These are phyloP conservation scores for Scheffersomyces quercinus DNA, from an alignment of 1,139 yeast species.

Conservation along the genomic window DNA sequence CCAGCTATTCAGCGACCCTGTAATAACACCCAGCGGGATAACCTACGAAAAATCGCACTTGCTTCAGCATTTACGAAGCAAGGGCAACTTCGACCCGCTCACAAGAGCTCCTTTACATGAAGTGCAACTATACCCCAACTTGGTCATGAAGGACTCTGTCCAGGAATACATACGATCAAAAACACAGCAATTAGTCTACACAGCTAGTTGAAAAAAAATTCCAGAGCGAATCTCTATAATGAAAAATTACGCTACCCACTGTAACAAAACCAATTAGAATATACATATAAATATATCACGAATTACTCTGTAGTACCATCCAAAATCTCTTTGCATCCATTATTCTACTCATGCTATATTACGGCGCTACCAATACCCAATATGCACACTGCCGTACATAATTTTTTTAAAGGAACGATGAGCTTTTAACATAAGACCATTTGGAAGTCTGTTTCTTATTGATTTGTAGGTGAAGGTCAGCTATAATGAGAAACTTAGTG, in stretches of 20 bases:
- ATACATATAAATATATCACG: too few relatives aligned
- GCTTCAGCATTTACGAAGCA: constrained; percentile 34
- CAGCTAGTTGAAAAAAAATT: not conserved
- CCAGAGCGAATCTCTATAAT: not conserved
- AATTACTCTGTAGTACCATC: too few relatives aligned
- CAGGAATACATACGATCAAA: constrained; percentile 18
- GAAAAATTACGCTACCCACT: not conserved
- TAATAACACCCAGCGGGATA: constrained; percentile 50
- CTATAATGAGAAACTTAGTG: constrained; percentile 56
- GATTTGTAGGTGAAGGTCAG: not conserved
- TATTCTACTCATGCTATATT: too few relatives aligned
- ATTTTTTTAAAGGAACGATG: constrained; percentile 8
- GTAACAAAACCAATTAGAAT: too few relatives aligned
- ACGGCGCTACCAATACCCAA: constrained; percentile 3
- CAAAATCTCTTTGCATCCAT: too few relatives aligned
- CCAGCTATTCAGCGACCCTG: constrained; percentile 47
- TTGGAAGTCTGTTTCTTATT: not conserved
- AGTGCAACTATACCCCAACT: constrained; percentile 43
- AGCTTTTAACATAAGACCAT: constrained; percentile 1
- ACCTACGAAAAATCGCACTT: constrained; percentile 46
- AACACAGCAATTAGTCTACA: constrained; percentile 1
- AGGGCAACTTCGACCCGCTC: constrained; percentile 40
- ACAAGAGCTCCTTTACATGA: constrained; percentile 38
- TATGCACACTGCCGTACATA: constrained; percentile 1
- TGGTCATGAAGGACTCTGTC: constrained; percentile 44